Evolutionary conservation across 306 rosid species (phyloP).

Genomic region (Cucurbita pepo): DNA sequence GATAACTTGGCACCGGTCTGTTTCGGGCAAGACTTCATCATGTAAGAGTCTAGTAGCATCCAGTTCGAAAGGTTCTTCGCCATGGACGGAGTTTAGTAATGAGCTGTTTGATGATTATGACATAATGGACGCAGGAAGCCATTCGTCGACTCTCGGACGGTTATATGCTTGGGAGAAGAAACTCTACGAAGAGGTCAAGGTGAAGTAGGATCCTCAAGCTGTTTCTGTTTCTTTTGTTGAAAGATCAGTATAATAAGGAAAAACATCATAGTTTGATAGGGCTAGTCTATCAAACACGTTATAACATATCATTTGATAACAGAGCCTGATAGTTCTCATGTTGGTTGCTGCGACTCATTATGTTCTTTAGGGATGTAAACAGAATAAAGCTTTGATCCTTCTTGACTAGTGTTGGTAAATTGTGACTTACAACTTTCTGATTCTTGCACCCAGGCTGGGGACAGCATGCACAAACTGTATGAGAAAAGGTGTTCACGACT

Average conservation of each 20-base stretch:
- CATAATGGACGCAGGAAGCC: slow-evolving; percentile 92
- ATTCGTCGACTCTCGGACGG: slow-evolving; percentile 72
- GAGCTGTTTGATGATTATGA: slow-evolving; percentile 72
- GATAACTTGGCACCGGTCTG: slow-evolving; percentile 57
- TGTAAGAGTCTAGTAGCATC: slow-evolving; percentile 77
- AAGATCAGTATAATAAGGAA: neutral
- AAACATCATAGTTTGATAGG: neutral
- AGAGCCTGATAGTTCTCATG: neutral
- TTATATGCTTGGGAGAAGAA: slow-evolving; percentile 96
- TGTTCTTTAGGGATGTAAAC: neutral
- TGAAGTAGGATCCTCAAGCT: slow-evolving; percentile 8
- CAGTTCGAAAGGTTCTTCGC: slow-evolving; percentile 36
- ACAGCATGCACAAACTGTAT: slow-evolving; percentile 51
- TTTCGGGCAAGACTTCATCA: slow-evolving; percentile 48
- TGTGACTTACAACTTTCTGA: neutral
- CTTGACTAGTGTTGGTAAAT: neutral
- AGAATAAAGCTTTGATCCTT: neutral
- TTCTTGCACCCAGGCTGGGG: slow-evolving; percentile 52
- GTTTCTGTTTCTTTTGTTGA: neutral
- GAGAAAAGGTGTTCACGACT: slow-evolving; percentile 62
- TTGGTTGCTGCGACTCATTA: neutral
- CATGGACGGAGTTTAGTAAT: slow-evolving; percentile 66
- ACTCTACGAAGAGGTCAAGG: slow-evolving; percentile 92
- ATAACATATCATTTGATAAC: neutral
- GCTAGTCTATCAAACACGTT: neutral